Evolutionary conservation across 768 basidiomycete genomes (phyloP), one percentile per base, ranked within the genome.

Genomic region (Rhodosporidiobolus odoratus): DNA sequence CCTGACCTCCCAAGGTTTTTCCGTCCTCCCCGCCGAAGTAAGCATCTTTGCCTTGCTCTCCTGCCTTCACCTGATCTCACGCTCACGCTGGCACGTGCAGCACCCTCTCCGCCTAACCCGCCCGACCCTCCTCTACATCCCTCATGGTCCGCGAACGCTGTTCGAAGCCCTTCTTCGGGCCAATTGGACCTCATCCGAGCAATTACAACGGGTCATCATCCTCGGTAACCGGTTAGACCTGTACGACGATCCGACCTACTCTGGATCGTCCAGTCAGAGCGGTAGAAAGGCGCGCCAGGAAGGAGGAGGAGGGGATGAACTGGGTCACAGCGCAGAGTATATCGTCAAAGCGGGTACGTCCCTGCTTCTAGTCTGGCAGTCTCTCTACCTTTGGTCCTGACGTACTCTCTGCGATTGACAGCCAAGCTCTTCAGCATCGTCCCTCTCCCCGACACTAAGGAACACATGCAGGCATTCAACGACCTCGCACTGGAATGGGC

Each of bases 121-220:
- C 2, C 48, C 63, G 0, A 77, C 76, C 0, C 66, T 77, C 43
- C 71, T 77, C 13, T 77, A 76, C 69, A 73, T 76, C 63, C 76
- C 76, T 7, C 75, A 76, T 38, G 75, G 76, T 52, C 76, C 76
- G 12, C 73, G 76, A 3, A 63, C 71, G 1, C 64, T 77, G 17
- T 76, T 76, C 72, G 69, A 76, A 27, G 41, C 57, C 1, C 61
- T 77, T 58, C 57, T 77, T 16, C 41, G 40, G 27, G 38, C 35
- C 19, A 77, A 77, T 56, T 64, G 62, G 68, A 53, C 62, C 2
- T 41, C 52, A 9, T 25, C 68, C 1, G 60, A 50, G 9, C 66
- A 71, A 19, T 37, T 75, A 1, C 5, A 30, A 4, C 62, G 56
- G 1, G 41, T 68, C 0, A 27, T 71, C 50, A 57, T 77, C 7